phyloP scores from a whole-genome alignment of 2,329 filamentous ascomycete genomes.

The Chrysoporthe deuterocubensis region DNA sequence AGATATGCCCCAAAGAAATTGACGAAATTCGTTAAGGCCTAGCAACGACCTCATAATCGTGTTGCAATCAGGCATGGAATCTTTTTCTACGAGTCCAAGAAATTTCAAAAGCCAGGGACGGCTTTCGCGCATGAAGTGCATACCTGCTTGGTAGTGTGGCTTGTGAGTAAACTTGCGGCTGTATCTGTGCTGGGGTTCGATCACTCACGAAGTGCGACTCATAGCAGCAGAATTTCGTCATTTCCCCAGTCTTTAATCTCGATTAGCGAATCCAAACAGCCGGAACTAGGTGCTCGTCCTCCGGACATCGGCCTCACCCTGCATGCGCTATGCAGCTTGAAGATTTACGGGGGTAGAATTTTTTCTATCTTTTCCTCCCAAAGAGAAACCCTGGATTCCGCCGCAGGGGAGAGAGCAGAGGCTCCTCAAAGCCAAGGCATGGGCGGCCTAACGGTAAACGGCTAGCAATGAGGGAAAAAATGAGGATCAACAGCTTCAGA shows the following conservation, averaged over 20 bases:
- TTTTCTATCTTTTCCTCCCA: not conserved
- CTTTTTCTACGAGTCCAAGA: not conserved
- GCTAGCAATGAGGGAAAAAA: not conserved
- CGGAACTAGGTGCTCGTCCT: not conserved
- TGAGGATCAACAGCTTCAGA: constrained; percentile 5
- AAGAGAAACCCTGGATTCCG: not conserved
- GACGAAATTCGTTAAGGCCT: not conserved
- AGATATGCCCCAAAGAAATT: too few species aligned
- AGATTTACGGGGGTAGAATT: not conserved
- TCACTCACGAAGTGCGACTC: not conserved
- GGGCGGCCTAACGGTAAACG: not conserved
- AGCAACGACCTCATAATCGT: not conserved
- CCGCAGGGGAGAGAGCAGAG: not conserved
- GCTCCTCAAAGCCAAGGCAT: not conserved
- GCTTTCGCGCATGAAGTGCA: too few species aligned
- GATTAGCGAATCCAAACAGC: constrained; percentile 21
- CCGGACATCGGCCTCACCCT: constrained; percentile 9
- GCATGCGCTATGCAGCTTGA: not conserved
- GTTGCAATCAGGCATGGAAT: not conserved
- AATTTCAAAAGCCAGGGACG: too few species aligned
- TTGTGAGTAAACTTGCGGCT: too few species aligned
- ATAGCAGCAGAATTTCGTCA: constrained; percentile 12
- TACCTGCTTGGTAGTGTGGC: too few species aligned
- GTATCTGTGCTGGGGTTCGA: too few species aligned
- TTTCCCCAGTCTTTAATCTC: constrained; percentile 21